Evolutionary conservation across 2,329 filamentous ascomycete species (phyloP), one percentile per base, ranked within the genome.

Genomic region (Alternaria longipes): DNA sequence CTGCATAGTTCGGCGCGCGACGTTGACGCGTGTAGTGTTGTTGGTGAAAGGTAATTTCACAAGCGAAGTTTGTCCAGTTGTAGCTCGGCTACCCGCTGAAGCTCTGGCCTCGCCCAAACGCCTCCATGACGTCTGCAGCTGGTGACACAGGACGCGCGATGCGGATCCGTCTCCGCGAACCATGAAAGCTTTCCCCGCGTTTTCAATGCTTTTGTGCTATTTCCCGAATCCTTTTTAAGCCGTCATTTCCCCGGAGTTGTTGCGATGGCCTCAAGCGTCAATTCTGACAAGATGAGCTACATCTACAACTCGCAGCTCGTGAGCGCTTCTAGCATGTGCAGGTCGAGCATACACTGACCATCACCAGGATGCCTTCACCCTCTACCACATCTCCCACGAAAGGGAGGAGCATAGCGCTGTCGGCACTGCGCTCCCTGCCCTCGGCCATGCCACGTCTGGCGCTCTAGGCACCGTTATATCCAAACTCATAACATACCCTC

Each of bases 361-460:
- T 4, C 28, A 6, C 9, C 47, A 80, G 79, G 80, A 81, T 63
- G 79, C 79, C 9, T 81, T 82, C 62, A 74, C 77, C 6, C 69
- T 80, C 34, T 81, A 81, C 64, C 79, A 81, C 50, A 70, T 80
- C 61, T 66, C 73, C 14, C 78, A 80, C 45, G 80, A 83, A 59
- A 69, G 73, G 30, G 56, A 63, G 16, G 70, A 72, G 8, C 59
- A 63, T n/a, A 67, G 73, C 46, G 44, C 63, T 8, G 60, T 75
- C 47, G 80, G 81, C 3, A 83, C 85, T 22, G 83, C 83, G 0
- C 79, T 95, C 5, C 90, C 91, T 51, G 91, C 92, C 34, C 82
- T 97, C 8, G 91, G 92, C 45, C 93, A 97, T 81, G 93, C 92
- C 55, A 79, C 92, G 32, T 93, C 93, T 4, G 93, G 93, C 53